These are phyloP conservation scores for Xylaria multiplex DNA, from an alignment of 2,329 filamentous ascomycete species.

Conservation along the genomic window DNA sequence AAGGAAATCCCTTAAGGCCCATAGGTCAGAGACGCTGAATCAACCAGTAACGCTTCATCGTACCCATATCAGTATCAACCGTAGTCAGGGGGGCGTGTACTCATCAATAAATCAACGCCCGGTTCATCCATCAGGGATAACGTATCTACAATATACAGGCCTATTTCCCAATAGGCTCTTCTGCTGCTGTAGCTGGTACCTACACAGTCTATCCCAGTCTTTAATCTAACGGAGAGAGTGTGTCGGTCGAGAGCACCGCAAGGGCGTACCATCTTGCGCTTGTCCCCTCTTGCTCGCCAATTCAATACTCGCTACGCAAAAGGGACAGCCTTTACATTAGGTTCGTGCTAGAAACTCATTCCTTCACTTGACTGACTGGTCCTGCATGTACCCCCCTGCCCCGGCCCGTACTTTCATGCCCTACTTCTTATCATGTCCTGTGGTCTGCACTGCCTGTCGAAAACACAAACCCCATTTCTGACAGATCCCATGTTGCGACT, in stretches of 20 bases:
- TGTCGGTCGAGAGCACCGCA: slow-evolving; percentile 25
- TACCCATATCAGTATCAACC: slow-evolving; percentile 25
- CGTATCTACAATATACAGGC: slow-evolving; percentile 27
- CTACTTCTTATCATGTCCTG: slow-evolving; percentile 33
- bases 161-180: slow-evolving; percentile 23
- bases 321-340: slow-evolving; percentile 38
- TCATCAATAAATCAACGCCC: slow-evolving; percentile 40
- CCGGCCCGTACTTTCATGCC: slow-evolving; percentile 26
- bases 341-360: slow-evolving; percentile 42
- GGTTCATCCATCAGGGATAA: slow-evolving; percentile 22
- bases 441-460: slow-evolving; percentile 40
- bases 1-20: slow-evolving; percentile 39
- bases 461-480: slow-evolving; percentile 46
- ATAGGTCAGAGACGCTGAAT: slow-evolving; percentile 39
- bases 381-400: slow-evolving; percentile 42
- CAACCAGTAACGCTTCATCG: slow-evolving; percentile 33
- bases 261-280: slow-evolving; percentile 22
- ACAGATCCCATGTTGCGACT: slow-evolving; percentile 41
- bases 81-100: slow-evolving; percentile 41
- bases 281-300: slow-evolving; percentile 14
- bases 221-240: slow-evolving; percentile 21
- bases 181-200: slow-evolving; percentile 24
- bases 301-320: slow-evolving; percentile 15
- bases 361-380: slow-evolving; percentile 44
- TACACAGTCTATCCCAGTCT: slow-evolving; percentile 19